Percentiles rank a stretch among this genome's conserved stretches.
These are phyloP conservation scores for Chlamydomonas schloesseri DNA, from an alignment of 139 green algal species.

Conservation along the genomic window DNA sequence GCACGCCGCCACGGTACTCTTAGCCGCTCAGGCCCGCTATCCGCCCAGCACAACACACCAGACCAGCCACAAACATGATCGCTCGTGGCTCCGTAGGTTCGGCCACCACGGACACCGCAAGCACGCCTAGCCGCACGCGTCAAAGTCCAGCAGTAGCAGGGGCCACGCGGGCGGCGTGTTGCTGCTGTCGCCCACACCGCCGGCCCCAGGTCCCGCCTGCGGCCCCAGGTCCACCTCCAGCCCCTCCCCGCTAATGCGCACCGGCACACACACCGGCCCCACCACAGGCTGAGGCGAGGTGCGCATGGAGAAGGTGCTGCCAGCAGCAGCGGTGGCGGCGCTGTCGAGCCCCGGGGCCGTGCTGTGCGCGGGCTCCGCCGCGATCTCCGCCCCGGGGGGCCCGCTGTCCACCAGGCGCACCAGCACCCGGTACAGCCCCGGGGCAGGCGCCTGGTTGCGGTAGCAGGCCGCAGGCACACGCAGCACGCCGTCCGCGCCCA, in stretches of 20 bases:
- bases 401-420: neutral
- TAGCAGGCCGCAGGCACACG: neutral
- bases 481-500: neutral
- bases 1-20: too few species aligned
- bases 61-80: too few species aligned
- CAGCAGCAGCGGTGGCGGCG: too few species aligned
- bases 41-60: too few species aligned
- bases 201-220: neutral
- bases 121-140: constrained; percentile 2
- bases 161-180: too few species aligned
- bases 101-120: too few species aligned
- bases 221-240: neutral
- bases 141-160: constrained; percentile 15
- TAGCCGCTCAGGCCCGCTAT: too few species aligned
- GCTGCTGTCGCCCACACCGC: too few species aligned
- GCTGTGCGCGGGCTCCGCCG: neutral
- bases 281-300: too few species aligned
- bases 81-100: too few species aligned
- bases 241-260: neutral
- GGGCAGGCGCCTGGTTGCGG: constrained; percentile 52
- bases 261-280: neutral
- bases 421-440: constrained; percentile 48
- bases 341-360: too few species aligned
- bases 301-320: too few species aligned
- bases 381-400: neutral